Conservation (phyloP, 225 moss, liverwort and hornwort species). For the Pseudisothecium myosuroides region DNA sequence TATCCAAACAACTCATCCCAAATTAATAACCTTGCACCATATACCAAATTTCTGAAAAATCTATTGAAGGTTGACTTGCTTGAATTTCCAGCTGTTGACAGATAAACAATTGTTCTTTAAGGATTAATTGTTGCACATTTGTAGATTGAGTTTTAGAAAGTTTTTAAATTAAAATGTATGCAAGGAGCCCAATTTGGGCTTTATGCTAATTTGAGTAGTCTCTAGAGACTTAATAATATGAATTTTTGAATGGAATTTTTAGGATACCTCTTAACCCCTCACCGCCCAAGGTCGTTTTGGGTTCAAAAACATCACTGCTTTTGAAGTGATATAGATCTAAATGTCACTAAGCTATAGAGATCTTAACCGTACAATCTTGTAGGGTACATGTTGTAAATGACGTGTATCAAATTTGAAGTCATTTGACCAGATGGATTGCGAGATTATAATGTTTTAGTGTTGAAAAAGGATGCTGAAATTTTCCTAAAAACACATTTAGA, state of each 20-base stretch:
- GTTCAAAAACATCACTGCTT: no score
- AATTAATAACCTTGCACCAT: neutral
- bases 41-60: neutral
- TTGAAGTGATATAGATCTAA: no score
- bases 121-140: neutral
- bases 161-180: neutral
- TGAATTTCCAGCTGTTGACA: neutral
- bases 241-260: neutral
- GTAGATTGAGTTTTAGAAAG: neutral
- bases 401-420: no score
- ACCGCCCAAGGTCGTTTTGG: no score
- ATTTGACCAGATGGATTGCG: no score
- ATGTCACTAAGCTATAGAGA: no score
- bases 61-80: neutral
- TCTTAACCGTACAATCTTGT: no score
- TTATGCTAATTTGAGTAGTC: neutral
- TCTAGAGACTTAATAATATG: neutral
- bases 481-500: no score
- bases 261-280: no score
- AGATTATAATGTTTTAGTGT: no score
- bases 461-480: no score
- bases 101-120: neutral
- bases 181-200: fast-evolving
- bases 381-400: no score
- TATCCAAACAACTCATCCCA: neutral